phyloP scores from a whole-genome alignment of 2,329 filamentous ascomycete genomes.

The Apiospora kogelbergensis region DNA sequence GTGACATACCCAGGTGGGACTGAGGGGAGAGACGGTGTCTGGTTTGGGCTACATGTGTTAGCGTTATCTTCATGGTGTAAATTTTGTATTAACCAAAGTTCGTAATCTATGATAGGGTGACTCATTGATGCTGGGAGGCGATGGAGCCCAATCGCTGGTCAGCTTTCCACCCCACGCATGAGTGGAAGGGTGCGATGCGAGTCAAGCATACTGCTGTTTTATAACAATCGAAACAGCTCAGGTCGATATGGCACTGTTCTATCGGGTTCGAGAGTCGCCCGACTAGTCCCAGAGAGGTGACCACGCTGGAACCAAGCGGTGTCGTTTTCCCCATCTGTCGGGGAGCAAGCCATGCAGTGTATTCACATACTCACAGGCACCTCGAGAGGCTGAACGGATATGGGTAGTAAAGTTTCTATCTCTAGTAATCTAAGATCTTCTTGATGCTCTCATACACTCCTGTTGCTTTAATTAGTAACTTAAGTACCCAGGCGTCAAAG shows the following conservation, averaged over 20 bases:
- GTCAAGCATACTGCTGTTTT: too few species aligned
- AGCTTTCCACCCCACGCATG: too few species aligned
- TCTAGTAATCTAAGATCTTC: constrained; percentile 63
- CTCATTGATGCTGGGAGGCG: neutral
- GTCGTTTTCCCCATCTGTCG: too few species aligned
- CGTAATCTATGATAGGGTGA: neutral
- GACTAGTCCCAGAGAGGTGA: too few species aligned
- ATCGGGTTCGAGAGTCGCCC: too few species aligned
- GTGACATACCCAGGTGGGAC: neutral
- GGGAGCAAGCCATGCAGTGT: too few species aligned
- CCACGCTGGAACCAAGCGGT: too few species aligned
- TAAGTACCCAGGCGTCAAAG: constrained; percentile 2
- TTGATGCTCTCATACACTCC: constrained; percentile 73
- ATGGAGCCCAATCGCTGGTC: neutral
- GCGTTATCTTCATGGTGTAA: neutral
- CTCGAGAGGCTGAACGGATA: too few species aligned
- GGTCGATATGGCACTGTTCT: too few species aligned
- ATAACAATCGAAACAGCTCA: too few species aligned
- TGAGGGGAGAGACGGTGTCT: neutral
- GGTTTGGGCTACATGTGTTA: neutral
- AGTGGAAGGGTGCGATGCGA: too few species aligned
- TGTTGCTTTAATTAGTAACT: constrained; percentile 35
- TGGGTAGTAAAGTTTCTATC: neutral
- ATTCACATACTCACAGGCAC: neutral
- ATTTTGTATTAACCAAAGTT: neutral